Conservation (phyloP, 1,139 yeast species). For the Pichia sp. region DNA sequence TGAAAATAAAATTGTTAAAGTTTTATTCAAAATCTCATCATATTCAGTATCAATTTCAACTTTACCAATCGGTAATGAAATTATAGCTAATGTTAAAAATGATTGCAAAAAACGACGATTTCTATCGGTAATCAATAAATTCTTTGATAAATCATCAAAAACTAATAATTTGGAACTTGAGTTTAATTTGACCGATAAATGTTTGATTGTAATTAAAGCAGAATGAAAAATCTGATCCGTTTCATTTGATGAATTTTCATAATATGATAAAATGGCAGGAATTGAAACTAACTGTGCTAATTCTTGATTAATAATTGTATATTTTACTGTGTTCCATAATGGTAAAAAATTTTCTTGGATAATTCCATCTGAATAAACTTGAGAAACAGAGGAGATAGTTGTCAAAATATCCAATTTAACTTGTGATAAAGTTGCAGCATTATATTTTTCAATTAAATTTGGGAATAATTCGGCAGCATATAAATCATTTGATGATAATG, state of each 20-base stretch:
- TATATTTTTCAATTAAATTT: conserved; percentile 73
- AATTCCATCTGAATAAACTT: conserved; percentile 42
- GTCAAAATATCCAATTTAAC: conserved; percentile 73
- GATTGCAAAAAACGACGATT: conserved; percentile 47
- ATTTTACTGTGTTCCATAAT: conserved; percentile 84
- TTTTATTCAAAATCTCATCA: conserved; percentile 38
- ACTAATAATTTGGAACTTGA: conserved; percentile 32
- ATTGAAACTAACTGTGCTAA: conserved; percentile 32
- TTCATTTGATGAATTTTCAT: conserved; percentile 13
- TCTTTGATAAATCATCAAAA: conserved; percentile 49
- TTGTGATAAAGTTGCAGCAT: conserved; percentile 64
- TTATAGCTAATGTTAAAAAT: conserved; percentile 49
- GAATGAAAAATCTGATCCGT: conserved; percentile 13
- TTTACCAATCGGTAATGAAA: conserved; percentile 34
- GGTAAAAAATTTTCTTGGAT: conserved; percentile 60
- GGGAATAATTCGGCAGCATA: conserved; percentile 74
- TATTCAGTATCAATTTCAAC: conserved; percentile 21
- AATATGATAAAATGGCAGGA: conserved; percentile 34
- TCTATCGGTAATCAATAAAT: conserved; percentile 48
- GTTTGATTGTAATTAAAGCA: conserved; percentile 17
- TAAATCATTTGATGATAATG: conserved; percentile 56
- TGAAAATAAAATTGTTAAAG: conserved; percentile 28
- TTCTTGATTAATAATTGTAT: conserved; percentile 75
- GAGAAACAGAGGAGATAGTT: conserved; percentile 55
- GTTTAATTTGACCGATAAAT: conserved; percentile 6